Evolutionary conservation across 176 grass and related monocot genomes (phyloP), one percentile per base, ranked within the genome.

Genomic region (Saccharum officinarum): DNA sequence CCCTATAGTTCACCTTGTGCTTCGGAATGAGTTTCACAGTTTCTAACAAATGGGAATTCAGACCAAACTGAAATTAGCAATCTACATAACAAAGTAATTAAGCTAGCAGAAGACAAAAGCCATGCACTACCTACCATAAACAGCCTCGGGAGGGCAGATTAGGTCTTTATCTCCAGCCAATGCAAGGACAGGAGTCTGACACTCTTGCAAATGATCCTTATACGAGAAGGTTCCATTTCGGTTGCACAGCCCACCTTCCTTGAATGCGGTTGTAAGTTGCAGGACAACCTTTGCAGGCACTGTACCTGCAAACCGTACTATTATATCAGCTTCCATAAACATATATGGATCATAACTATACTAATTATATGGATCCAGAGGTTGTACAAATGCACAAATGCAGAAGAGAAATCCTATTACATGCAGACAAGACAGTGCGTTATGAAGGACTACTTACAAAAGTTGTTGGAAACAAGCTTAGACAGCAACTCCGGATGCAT

Each of bases 391-490:
- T 25, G 18, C 36, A 46, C 14, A 18, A 57, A 5, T 30, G 3
- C 45, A 73, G 25, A 67, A 28, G 47, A 52, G 47, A 52, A 52
- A 86, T 64, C 31, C 40, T 18, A 80, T 20, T 5, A 30, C 34
- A 66, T 49, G 55, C 39, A 63, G 28, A 52, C 0, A 73, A 52
- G 40, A 36, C 7, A 55, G 23, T 4, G 10, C 7, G 5, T 45
- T 59, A 76, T 13, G 55, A 71, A 66, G 36, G 26, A 39, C 10
- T 23, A 87, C 94, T 93, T 73, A 93, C 91, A 96, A 31, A 96
- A 93, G 81, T 91, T 93, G 78, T 97, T 97, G 49, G 91, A 93
- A 67, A 93, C 82, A 68, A 97, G 94, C 33, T 97, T 97, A 74
- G 89, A 89, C 54, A 92, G 88, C 74, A 92, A 57, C 68, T 93